A percentile compares a stretch with the other conserved stretches of the same genome.
Conservation (phyloP, 2,329 filamentous ascomycete species). For the Aureobasidium sp. region DNA sequence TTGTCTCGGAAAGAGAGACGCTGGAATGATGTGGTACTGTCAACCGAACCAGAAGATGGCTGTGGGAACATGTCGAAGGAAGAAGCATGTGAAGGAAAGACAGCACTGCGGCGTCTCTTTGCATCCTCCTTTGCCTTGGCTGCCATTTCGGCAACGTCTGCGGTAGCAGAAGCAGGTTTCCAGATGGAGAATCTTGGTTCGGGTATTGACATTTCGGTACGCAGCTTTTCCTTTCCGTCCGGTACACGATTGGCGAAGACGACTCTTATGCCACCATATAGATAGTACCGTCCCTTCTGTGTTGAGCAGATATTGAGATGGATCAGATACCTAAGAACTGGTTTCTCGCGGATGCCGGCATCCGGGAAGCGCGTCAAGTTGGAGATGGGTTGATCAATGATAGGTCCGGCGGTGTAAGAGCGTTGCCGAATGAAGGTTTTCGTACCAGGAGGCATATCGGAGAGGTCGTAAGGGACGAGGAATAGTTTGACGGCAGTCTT, state of each 20-base stretch:
- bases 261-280: conserved; percentile 87
- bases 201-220: conserved; percentile 82
- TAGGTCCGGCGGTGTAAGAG: conserved; percentile 80
- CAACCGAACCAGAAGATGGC: background rate
- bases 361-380: conserved; percentile 42
- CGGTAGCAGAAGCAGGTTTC: conserved; percentile 48
- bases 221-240: conserved; percentile 85
- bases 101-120: conserved; percentile 27
- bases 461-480: conserved; percentile 83
- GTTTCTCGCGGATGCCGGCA: conserved; percentile 51
- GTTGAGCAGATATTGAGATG: conserved; percentile 91
- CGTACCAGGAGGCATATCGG: conserved; percentile 85
- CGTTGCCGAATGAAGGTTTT: conserved; percentile 96
- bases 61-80: background rate
- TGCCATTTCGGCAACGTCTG: background rate
- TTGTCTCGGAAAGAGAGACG: background rate
- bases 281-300: conserved; percentile 72
- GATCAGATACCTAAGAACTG: conserved; percentile 79
- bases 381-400: conserved; percentile 61
- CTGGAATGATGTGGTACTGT: background rate
- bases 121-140: conserved; percentile 20
- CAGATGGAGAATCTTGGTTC: conserved; percentile 83
- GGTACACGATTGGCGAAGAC: conserved; percentile 96
- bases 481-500: conserved; percentile 97
- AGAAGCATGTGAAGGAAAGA: background rate